These are phyloP conservation scores for Helicosporidium sp. DNA, from an alignment of 139 green algal genomes.

Conservation along the genomic window DNA sequence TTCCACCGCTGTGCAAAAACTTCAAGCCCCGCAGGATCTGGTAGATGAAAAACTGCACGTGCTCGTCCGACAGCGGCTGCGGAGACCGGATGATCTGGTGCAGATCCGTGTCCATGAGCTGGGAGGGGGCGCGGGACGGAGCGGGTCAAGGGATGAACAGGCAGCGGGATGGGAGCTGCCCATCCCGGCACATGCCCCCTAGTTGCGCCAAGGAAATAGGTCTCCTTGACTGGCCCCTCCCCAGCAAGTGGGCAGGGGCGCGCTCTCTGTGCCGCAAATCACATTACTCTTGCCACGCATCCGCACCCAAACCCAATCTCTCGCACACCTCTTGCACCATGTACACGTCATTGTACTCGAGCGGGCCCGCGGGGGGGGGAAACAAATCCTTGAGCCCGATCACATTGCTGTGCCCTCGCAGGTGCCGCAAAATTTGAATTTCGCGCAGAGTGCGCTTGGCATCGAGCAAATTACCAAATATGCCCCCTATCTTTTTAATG, in stretches of 20 bases:
- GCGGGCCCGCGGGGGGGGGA: constrained; percentile 10
- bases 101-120: constrained; percentile 98
- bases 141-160: too few relatives aligned
- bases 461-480: constrained; percentile 82
- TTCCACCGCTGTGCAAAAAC: constrained; percentile 18
- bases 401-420: constrained; percentile 62
- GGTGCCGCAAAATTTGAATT: constrained; percentile 76
- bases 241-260: too few relatives aligned
- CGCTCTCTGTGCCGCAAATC: too few relatives aligned
- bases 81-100: constrained; percentile 94
- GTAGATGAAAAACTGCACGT: constrained; percentile 95
- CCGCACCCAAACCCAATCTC: too few relatives aligned
- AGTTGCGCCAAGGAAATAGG: too few relatives aligned
- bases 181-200: too few relatives aligned
- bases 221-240: too few relatives aligned
- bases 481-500: constrained; percentile 81
- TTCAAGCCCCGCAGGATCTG: constrained; percentile 22
- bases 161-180: too few relatives aligned
- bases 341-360: constrained; percentile 5
- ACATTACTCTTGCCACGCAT: too few relatives aligned
- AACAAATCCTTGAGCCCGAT: constrained; percentile 54
- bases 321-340: constrained; percentile 3
- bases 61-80: constrained; percentile 79
- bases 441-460: constrained; percentile 78
- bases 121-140: too few relatives aligned